Evolutionary conservation across 768 basidiomycete genomes (phyloP), one percentile per base, ranked within the genome.

Genomic region (Macrolepiota dolichaula): DNA sequence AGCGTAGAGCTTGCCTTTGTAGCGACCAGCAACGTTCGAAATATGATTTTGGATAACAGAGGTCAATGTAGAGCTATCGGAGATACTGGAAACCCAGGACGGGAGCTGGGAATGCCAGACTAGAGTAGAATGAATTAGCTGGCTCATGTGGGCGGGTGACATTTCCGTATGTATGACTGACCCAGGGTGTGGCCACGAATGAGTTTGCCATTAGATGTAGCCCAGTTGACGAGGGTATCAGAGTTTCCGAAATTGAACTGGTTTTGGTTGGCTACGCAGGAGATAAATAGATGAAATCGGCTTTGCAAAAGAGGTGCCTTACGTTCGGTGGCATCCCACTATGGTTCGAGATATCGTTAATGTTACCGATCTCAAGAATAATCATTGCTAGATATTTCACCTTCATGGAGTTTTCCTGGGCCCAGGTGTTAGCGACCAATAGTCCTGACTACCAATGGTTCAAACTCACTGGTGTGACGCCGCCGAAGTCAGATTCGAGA

Each of bases 291-390:
- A 51, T 29, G 54, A n/a, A 5, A 19, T 9, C 24, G 17, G n/a
- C 1, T 4, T 6, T 13, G n/a, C 54, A 32, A 15, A 36, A 35
- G 42, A 35, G 24, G 22, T 27, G 24, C 49, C 69, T 61, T 54
- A 74, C 73, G 69, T 60, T 79, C 77, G 35, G 72, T 78, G n/a
- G 77, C 69, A 67, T 77, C 76, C 77, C 75, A 77, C 74, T 76
- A 55, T n/a, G 15, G 12, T 4, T 27, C 15, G 5, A 22, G 19
- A 44, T 12, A 42, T 35, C 22, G 32, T 49, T 49, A 49, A 12
- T 24, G 4, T 24, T 24, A 27, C 19, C 25, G 11, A 27, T 2
- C 11, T 49, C 27, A 46, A 40, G 62, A 3, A 17, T 24, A 24
- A 37, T 12, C 22, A 44, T 44, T n/a, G 3, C 10, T 44, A n/a